A percentile compares a stretch with the other conserved stretches of the same genome.
Evolutionary conservation across 169 alveolate genomes (phyloP).

Genomic region (Plasmodium ovale): DNA sequence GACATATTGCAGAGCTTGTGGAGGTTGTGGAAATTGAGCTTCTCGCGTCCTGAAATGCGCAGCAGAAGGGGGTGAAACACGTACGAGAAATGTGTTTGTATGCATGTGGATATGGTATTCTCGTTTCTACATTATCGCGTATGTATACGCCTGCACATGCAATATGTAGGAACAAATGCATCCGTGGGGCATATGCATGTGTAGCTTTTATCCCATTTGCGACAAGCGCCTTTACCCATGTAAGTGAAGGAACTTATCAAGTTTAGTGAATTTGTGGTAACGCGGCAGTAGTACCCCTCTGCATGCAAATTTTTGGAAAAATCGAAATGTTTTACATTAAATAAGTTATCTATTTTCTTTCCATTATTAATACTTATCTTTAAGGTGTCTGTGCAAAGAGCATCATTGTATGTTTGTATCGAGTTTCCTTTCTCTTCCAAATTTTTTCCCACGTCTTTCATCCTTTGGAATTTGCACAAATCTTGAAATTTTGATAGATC

Average conservation of each 20-base stretch:
- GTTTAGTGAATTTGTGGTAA: constrained; percentile 52
- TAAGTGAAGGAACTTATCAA: constrained; percentile 64
- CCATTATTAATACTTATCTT: constrained; percentile 36
- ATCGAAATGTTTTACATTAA: constrained; percentile 52
- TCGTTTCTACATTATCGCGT: no score
- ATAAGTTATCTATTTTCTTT: constrained; percentile 1
- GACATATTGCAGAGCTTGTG: constrained; percentile 61
- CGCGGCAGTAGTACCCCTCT: constrained; percentile 47
- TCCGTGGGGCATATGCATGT: neutral
- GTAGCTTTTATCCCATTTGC: neutral
- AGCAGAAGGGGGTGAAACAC: neutral
- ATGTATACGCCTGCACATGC: no score
- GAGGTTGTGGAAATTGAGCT: constrained; percentile 35
- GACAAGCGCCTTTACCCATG: constrained; percentile 18
- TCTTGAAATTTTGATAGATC: constrained; percentile 40
- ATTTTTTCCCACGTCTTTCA: neutral
- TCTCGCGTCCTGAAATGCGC: constrained; percentile 14
- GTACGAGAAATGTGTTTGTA: neutral
- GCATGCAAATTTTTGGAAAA: constrained; percentile 25
- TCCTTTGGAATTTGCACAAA: neutral
- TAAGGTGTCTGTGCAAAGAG: constrained; percentile 50
- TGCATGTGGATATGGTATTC: neutral
- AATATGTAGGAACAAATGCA: neutral
- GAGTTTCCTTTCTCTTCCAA: neutral
- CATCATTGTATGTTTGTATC: constrained; percentile 22